These are phyloP conservation scores for Aspergillus sp. DNA, from an alignment of 2,329 filamentous ascomycete genomes.

Conservation along the genomic window DNA sequence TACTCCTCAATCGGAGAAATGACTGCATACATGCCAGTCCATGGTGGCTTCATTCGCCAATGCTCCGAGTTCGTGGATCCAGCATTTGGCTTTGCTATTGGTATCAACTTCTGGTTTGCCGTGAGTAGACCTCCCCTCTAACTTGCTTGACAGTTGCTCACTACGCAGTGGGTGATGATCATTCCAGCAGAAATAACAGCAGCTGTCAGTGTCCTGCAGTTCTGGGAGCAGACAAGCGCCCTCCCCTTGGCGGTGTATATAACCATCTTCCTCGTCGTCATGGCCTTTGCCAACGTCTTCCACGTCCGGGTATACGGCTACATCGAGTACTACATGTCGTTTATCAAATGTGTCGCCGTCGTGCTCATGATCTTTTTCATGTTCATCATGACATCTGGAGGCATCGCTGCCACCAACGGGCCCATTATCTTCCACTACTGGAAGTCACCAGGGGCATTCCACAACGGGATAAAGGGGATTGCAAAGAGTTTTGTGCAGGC, in stretches of 20 bases:
- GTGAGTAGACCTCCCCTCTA: conserved; percentile 8
- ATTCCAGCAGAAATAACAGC: conserved; percentile 36
- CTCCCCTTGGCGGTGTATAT: conserved; percentile 34
- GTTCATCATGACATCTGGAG: conserved; percentile 38
- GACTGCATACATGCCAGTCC: conserved; percentile 32
- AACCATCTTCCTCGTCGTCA: conserved; percentile 31
- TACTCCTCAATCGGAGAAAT: conserved; percentile 34
- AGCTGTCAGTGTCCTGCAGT: conserved; percentile 32
- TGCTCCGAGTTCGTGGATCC: conserved; percentile 28
- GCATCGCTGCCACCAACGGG: conserved; percentile 30
- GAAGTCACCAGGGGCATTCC: conserved; percentile 29
- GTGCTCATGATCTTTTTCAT: conserved; percentile 35
- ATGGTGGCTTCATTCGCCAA: conserved; percentile 35
- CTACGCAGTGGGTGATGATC: conserved; percentile 4
- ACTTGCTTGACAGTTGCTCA: too few species aligned
- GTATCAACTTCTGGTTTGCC: conserved; percentile 36
- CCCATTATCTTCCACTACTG: conserved; percentile 34
- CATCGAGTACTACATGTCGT: conserved; percentile 26
- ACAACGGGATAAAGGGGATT: conserved; percentile 35
- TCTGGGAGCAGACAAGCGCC: conserved; percentile 27
- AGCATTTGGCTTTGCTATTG: conserved; percentile 35
- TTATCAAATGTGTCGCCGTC: conserved; percentile 31
- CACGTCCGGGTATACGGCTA: conserved; percentile 29
- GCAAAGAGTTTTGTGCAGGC: conserved; percentile 37
- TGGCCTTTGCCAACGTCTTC: conserved; percentile 29